Conservation (phyloP, 768 basidiomycete species). For the Termitomyces sp. region DNA sequence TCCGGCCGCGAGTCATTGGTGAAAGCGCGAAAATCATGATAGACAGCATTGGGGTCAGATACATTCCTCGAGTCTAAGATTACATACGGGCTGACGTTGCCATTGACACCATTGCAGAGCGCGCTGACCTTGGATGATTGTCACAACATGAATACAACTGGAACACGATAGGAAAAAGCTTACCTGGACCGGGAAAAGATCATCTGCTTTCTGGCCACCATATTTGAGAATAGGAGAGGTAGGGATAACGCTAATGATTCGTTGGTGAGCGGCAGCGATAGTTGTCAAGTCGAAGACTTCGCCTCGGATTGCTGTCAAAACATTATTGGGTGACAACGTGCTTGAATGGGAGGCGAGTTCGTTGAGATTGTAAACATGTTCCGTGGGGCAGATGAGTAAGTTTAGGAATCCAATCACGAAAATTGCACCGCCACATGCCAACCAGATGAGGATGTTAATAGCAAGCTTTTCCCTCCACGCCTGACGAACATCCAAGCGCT, state of each 20-base stretch:
- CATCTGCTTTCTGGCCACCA: slow-evolving; percentile 68
- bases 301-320: slow-evolving; percentile 80
- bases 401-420: slow-evolving; percentile 93
- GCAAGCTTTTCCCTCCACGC: slow-evolving; percentile 98
- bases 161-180: background rate
- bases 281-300: slow-evolving; percentile 88
- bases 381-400: slow-evolving; percentile 86
- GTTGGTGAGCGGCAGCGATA: slow-evolving; percentile 61
- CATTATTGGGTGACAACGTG: slow-evolving; percentile 60
- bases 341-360: slow-evolving; percentile 76
- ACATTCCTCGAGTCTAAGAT: slow-evolving; percentile 71
- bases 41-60: slow-evolving; percentile 68
- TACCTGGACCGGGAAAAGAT: slow-evolving; percentile 93
- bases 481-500: slow-evolving; percentile 87
- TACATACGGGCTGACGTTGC: slow-evolving; percentile 81
- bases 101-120: slow-evolving; percentile 82
- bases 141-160: slow-evolving; percentile 1
- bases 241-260: slow-evolving; percentile 68
- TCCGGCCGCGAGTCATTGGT: slow-evolving; percentile 91
- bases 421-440: slow-evolving; percentile 79
- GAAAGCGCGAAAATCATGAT: slow-evolving; percentile 93
- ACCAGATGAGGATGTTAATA: slow-evolving; percentile 94
- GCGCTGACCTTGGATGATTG: slow-evolving; percentile 64
- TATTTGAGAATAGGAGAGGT: slow-evolving; percentile 74
- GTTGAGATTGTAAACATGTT: slow-evolving; percentile 78